Evolutionary conservation across 805 yeast species (phyloP), one percentile per base, ranked within the genome.

Genomic region (Pichia exigua): DNA sequence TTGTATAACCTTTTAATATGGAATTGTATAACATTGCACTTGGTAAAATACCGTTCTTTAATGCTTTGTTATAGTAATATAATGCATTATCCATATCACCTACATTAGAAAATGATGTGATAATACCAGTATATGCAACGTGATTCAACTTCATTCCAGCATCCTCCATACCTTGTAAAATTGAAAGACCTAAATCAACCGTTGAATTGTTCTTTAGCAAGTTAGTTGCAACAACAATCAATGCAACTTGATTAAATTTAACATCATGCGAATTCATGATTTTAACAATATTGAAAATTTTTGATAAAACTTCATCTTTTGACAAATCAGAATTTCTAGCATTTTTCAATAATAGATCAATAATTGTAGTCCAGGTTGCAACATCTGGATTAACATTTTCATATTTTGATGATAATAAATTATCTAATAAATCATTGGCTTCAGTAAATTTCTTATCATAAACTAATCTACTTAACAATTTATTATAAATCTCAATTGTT

Each of bases 281-380:
- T 1, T 61, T 53, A 41, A 82, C 38, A 18, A 63, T 43, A 4
- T 54, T 20, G 13, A 49, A 44, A 17, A 67, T 44, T 28, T 58
- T 55, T 11, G 65, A 65, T 26, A 78, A 61, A 24, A 65, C 59
- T 20, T 56, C 54, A 12, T 67, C 70, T 24, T 76, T 65, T 4
- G 67, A 56, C n/a, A 67, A 63, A 12, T 65, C 62, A 10, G 80
- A 74, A 2, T 66, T 59, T 52, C 67, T 80, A 38, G 74, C 69
- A n/a, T 67, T 68, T 61, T 78, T 79, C 67, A 83, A 72, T 56
- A 75, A 70, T 48, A 74, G 65, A 59, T 83, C 82, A 49, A 83
- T 72, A 24, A 83, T 66, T 38, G 77, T 74, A 4, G 90, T 76
- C 65, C 79, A 79, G 2, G 91, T 83, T 18, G 80, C 80, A 45